Percentiles rank a stretch among this genome's conserved stretches.
These are phyloP conservation scores for Euphorbia celastroides DNA, from an alignment of 441 rosid species.

Conservation along the genomic window DNA sequence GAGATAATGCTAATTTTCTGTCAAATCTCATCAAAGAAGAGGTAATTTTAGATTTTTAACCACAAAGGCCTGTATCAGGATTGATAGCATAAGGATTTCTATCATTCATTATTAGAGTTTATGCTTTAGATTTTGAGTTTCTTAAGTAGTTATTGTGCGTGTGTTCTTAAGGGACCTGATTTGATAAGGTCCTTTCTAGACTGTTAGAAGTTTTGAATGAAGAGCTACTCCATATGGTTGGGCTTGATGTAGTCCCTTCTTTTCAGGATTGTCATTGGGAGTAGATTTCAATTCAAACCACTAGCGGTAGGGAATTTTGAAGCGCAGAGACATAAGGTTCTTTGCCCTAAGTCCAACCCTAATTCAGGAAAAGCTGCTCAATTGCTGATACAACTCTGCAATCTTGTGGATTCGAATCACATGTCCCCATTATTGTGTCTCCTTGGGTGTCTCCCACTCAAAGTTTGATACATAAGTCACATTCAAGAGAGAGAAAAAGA, in stretches of 20 bases:
- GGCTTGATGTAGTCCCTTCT: background rate
- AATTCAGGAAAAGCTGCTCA: constrained; percentile 61
- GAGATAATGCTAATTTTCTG: too few relatives aligned
- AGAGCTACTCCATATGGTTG: background rate
- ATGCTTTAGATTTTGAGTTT: too few relatives aligned
- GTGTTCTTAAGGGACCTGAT: background rate
- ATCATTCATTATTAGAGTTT: too few relatives aligned
- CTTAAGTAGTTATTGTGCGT: background rate
- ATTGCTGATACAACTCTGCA: constrained; percentile 13
- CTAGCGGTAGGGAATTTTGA: constrained; percentile 80
- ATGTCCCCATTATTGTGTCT: too few relatives aligned
- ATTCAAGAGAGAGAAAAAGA: too few relatives aligned
- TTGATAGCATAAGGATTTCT: too few relatives aligned
- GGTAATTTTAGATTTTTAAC: too few relatives aligned
- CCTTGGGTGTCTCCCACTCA: too few relatives aligned
- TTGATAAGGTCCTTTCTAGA: background rate
- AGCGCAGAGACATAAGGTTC: constrained; percentile 77
- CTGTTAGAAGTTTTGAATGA: background rate
- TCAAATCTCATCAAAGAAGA: too few relatives aligned
- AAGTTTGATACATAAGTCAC: too few relatives aligned
- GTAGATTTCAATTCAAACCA: constrained; percentile 40
- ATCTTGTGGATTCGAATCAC: too few relatives aligned
- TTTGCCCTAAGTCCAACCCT: constrained; percentile 83
- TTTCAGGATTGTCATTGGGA: constrained; percentile 62
- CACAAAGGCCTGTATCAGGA: too few relatives aligned